Evolutionary conservation across 768 basidiomycete species (phyloP), one percentile per base, ranked within the genome.

Genomic region (Phylloporus rhodoxanthus): DNA sequence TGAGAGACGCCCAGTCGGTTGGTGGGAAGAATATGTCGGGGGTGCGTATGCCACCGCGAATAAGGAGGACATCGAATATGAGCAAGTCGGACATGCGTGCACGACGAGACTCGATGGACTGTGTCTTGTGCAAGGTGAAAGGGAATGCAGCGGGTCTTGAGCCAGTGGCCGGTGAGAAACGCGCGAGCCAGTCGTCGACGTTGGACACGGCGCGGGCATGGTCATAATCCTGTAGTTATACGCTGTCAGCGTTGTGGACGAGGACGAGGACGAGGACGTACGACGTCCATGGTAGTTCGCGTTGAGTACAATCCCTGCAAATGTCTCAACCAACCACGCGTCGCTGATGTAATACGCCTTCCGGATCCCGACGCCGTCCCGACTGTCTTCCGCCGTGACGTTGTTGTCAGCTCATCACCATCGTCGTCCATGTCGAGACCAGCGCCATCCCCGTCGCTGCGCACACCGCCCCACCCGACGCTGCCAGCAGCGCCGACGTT

Each of bases 11-110:
- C 36, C 72, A 68, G 65, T 82, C 79, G 19, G 66, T 62, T 1
- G 90, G 90, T 15, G 90, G 90, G 61, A 84, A 91, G 4, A 86
- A 69, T 11, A 74, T 69, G 56, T 82, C 78, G 2, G 84, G 76
- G 20, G 75, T 72, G 8, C 68, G 72, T 43, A 90, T 72, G 6
- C 82, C 80, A 20, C 86, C 87, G 13, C 79, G 75, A 8, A 71
- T 65, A 33, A 92, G 76, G 5, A 91, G 75, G 19, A 85, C 77
- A 63, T 91, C 87, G 54, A 87, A 86, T 28, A 91, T 75, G 41
- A 90, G 79, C 45, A 74, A 58, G 62, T 85, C 84, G 25, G 75
- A 71, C 69, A 89, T 71, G 32, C 68, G 67, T 5, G 77, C 77
- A 33, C 89, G 79, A 33, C 86, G 78, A 37, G 73, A 68, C 56